Percentiles rank a stretch among this genome's conserved stretches.
These are phyloP conservation scores for Lipomyces mesembrius DNA, from an alignment of 805 yeast genomes.

Conservation along the genomic window DNA sequence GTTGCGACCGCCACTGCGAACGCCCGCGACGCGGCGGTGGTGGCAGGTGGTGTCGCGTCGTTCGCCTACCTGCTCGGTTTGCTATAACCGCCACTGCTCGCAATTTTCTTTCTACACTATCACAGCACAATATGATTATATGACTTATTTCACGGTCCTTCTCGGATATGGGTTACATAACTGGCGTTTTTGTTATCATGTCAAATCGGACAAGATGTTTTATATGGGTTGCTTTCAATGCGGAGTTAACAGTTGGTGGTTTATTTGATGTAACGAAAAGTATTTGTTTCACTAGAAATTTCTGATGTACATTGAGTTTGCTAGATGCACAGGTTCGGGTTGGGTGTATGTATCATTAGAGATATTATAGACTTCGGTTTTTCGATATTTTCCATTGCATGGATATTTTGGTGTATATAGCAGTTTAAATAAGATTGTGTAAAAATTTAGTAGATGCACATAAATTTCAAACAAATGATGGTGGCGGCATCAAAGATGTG, in stretches of 20 bases:
- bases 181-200: not conserved
- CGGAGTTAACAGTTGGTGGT: not conserved
- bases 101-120: not conserved
- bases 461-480: not conserved
- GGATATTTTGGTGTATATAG: not conserved
- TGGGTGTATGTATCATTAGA: too few relatives aligned
- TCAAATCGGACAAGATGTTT: not conserved
- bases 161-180: not conserved
- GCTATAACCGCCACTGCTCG: not conserved
- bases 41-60: slow-evolving; percentile 7
- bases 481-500: not conserved
- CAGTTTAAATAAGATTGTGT: not conserved
- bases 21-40: slow-evolving; percentile 7
- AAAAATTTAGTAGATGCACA: not conserved
- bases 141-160: not conserved
- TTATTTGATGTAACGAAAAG: not conserved
- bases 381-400: too few relatives aligned
- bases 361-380: too few relatives aligned
- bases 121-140: not conserved
- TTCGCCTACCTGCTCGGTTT: not conserved
- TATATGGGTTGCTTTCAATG: not conserved
- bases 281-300: not conserved
- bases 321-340: not conserved
- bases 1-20: not conserved
- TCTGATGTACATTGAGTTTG: not conserved